Conservation (phyloP, 352 stramenopile genomes). For the Pythium myriotylum region DNA sequence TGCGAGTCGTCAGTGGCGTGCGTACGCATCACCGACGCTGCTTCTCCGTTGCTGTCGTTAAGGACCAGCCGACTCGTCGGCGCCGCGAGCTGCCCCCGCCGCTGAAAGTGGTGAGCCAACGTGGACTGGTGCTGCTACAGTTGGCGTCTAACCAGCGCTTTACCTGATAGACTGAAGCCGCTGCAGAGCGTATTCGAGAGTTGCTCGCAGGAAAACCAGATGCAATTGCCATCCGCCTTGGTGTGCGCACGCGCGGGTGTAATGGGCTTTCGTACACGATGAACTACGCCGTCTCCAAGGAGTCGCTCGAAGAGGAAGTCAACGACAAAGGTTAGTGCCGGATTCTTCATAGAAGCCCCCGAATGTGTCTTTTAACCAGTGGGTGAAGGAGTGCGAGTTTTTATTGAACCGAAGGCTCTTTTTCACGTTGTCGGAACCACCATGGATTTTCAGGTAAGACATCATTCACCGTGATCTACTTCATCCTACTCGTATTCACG, state of each 20-base stretch:
- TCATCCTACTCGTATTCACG: too few relatives aligned
- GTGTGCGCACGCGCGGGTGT: constrained; percentile 95
- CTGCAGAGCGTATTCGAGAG: constrained; percentile 87
- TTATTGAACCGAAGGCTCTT: constrained; percentile 98
- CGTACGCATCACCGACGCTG: constrained; percentile 15
- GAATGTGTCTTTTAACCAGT: too few relatives aligned
- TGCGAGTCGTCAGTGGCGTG: constrained; percentile 7
- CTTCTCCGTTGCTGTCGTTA: constrained; percentile 44
- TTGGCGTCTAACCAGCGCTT: neutral
- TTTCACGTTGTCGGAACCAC: constrained; percentile 98
- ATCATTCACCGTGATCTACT: neutral
- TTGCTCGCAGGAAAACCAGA: constrained; percentile 84
- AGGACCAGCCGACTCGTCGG: constrained; percentile 46
- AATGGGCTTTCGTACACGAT: constrained; percentile 99
- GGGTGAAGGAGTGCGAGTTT: constrained; percentile 87
- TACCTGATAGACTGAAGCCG: constrained; percentile 75
- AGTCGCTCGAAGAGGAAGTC: constrained; percentile 95
- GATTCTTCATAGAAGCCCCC: neutral
- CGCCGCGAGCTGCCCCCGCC: constrained; percentile 73
- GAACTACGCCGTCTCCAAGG: constrained; percentile 97
- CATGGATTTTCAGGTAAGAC: constrained; percentile 95
- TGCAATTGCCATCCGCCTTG: constrained; percentile 94
- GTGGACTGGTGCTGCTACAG: neutral
- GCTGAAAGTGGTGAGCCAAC: constrained; percentile 64
- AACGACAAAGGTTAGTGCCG: constrained; percentile 67